Evolutionary conservation across 1,139 yeast species (phyloP), one percentile per base, ranked within the genome.

Genomic region (Geotrichum macrosporum): DNA sequence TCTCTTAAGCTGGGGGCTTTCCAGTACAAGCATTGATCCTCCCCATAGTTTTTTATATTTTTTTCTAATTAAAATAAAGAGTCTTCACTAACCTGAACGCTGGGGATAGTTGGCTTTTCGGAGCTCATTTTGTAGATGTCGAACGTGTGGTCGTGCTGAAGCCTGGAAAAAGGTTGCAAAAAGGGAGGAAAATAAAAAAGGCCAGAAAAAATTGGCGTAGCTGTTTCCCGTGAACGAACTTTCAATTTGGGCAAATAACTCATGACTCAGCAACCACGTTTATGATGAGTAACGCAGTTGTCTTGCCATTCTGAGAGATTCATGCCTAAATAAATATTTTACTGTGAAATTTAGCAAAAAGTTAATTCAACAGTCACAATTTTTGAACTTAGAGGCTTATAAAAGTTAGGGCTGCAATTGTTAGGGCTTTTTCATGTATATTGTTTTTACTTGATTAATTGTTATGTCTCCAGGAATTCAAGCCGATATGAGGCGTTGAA

Each of bases 21-120:
- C n/a, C n/a, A n/a, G n/a, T n/a, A n/a, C n/a, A n/a, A n/a, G n/a
- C n/a, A n/a, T n/a, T n/a, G n/a, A n/a, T n/a, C n/a, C n/a, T n/a
- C n/a, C n/a, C n/a, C n/a, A n/a, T n/a, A n/a, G n/a, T n/a, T n/a
- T n/a, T n/a, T n/a, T n/a, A n/a, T n/a, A n/a, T 15, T 47, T 37
- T 16, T 29, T 8, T 20, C 13, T 31, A 9, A 31, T 13, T 16
- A 31, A 8, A n/a, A 20, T 21, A 10, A 33, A 19, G 24, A 18
- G 6, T 22, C 20, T 40, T 30, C n/a, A 56, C 61, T 43, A 41
- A 58, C 62, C 57, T 65, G 69, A 52, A 66, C 70, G 59, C 68
- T 66, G 50, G 63, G 63, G 44, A 49, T 50, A 53, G 51, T 56
- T 48, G 55, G 44, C 53, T 57, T 56, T 53, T 55, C 54, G 43